Percentiles rank a stretch among this genome's conserved stretches.
phyloP scores from a whole-genome alignment of 345 rosid species.

The Hypericum androsaemum region DNA sequence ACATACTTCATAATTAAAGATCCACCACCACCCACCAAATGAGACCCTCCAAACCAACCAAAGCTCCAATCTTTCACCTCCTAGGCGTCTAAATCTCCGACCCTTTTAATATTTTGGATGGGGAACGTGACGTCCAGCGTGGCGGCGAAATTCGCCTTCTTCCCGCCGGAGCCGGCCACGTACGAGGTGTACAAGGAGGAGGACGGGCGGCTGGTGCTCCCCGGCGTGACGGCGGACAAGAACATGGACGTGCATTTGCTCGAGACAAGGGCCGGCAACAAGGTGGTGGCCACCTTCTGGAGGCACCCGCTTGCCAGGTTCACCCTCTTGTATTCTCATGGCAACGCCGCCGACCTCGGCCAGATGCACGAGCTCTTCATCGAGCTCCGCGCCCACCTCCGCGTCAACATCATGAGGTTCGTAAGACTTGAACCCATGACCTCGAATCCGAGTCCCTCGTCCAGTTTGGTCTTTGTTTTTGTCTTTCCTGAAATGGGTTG shows the following conservation, averaged over 20 bases:
- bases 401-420: slow-evolving; percentile 93
- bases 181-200: slow-evolving; percentile 51
- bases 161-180: slow-evolving; percentile 94
- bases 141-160: slow-evolving; percentile 96
- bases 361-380: slow-evolving; percentile 93
- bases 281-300: slow-evolving; percentile 88
- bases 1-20: too few relatives aligned
- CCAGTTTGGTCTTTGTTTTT: too few relatives aligned
- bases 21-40: too few relatives aligned
- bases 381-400: slow-evolving; percentile 89
- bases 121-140: slow-evolving; percentile 90
- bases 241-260: slow-evolving; percentile 73
- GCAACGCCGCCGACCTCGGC: slow-evolving; percentile 96
- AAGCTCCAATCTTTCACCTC: too few relatives aligned
- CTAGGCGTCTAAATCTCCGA: too few relatives aligned
- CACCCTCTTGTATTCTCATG: slow-evolving; percentile 88
- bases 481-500: too few relatives aligned
- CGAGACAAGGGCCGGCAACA: slow-evolving; percentile 65
- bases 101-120: slow-evolving; percentile 25
- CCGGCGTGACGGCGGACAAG: slow-evolving; percentile 69
- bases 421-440: neutral
- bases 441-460: neutral
- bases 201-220: slow-evolving; percentile 49
- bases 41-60: too few relatives aligned
- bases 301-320: slow-evolving; percentile 86